Evolutionary conservation across 345 rosid species (phyloP).

Genomic region (Arabidopsis thaliana): TAIR10.1 NC_003074.8:19405001-19405500

Average conservation of each 20-base stretch:
- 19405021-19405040: too few species aligned
- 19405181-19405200: too few species aligned
- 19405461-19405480: conserved; percentile 7
- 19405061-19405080: too few species aligned
- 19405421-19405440: not conserved
- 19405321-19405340: not conserved
- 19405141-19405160: too few species aligned
- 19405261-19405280: not conserved
- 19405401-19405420: conserved; percentile 16
- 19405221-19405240: conserved; percentile 8
- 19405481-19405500: not conserved
- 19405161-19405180: too few species aligned
- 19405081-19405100: too few species aligned
- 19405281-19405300: not conserved
- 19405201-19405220: not conserved
- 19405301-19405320: not conserved
- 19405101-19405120: too few species aligned
- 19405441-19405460: conserved; percentile 9
- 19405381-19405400: conserved; percentile 4
- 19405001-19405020: too few species aligned
- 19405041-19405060: too few species aligned
- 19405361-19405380: not conserved
- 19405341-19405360: too few species aligned
- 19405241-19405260: conserved; percentile 5
- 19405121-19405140: too few species aligned